Conservation (phyloP, 2,329 filamentous ascomycete species). For the Aspergillus pseudoterreus region DNA sequence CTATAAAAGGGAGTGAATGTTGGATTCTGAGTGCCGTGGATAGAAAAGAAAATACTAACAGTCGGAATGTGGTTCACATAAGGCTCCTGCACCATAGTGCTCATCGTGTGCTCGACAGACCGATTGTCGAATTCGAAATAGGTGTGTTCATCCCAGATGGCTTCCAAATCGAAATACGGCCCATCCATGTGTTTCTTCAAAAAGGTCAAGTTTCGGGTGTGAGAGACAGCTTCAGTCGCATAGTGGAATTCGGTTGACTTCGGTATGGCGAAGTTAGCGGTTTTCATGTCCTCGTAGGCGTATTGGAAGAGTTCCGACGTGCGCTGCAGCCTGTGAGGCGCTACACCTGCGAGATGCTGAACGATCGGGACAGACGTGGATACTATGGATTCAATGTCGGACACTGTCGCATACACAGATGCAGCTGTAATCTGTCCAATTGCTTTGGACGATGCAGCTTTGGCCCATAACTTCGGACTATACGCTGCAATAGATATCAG, state of each 20-base stretch:
- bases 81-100: slow-evolving; percentile 70
- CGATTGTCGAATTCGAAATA: slow-evolving; percentile 64
- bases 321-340: neutral
- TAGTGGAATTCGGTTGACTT: slow-evolving; percentile 48
- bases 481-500: neutral
- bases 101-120: slow-evolving; percentile 66
- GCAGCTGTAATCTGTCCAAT: neutral
- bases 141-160: slow-evolving; percentile 73
- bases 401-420: neutral
- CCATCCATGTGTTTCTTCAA: slow-evolving; percentile 60
- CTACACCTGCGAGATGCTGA: neutral
- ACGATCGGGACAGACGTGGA: neutral
- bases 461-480: neutral
- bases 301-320: slow-evolving; percentile 23
- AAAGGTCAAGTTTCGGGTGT: slow-evolving; percentile 62
- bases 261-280: slow-evolving; percentile 45
- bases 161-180: slow-evolving; percentile 67
- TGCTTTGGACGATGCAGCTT: neutral
- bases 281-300: slow-evolving; percentile 42
- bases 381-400: neutral
- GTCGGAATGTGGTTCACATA: slow-evolving; percentile 74
- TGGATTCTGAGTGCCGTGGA: neutral
- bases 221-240: slow-evolving; percentile 54
- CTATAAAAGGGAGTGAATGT: slow-evolving; percentile 16
- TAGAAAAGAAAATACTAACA: slow-evolving; percentile 33